A percentile compares a stretch with the other conserved stretches of the same genome.
These are phyloP conservation scores for Fraxinus platypoda DNA, from an alignment of 305 asterid genomes.

Conservation along the genomic window DNA sequence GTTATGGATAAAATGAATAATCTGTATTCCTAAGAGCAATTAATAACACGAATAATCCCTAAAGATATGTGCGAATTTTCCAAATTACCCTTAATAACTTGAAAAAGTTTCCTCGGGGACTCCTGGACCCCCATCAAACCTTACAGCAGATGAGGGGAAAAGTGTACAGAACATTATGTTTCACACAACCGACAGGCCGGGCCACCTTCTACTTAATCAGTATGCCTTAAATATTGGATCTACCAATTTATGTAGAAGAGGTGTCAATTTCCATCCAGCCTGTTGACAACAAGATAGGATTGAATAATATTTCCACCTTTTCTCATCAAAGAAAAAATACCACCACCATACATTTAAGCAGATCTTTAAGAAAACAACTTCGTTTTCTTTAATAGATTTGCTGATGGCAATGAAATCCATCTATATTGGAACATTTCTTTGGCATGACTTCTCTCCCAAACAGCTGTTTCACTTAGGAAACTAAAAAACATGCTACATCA, in stretches of 20 bases:
- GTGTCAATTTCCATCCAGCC: background rate
- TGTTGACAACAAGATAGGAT: background rate
- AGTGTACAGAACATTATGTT: background rate
- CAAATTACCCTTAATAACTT: background rate
- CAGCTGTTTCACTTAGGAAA: background rate
- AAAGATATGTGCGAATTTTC: background rate
- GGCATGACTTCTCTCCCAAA: background rate
- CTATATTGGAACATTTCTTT: background rate
- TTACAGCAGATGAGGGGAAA: background rate
- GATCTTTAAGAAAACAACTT: background rate
- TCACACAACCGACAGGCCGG: background rate
- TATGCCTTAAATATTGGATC: background rate
- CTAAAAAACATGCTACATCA: background rate
- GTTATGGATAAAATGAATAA: background rate
- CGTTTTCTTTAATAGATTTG: background rate
- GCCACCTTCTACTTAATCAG: background rate
- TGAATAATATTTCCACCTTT: background rate
- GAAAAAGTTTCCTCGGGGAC: background rate
- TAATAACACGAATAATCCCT: background rate
- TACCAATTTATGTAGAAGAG: background rate
- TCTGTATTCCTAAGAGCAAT: background rate
- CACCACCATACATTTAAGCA: background rate
- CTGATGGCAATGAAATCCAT: background rate
- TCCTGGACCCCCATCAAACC: background rate
- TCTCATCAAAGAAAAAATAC: background rate